Base-by-base conservation (phyloP, 2,329 filamentous ascomycete genomes). In the Volutella citrinella region DNA sequence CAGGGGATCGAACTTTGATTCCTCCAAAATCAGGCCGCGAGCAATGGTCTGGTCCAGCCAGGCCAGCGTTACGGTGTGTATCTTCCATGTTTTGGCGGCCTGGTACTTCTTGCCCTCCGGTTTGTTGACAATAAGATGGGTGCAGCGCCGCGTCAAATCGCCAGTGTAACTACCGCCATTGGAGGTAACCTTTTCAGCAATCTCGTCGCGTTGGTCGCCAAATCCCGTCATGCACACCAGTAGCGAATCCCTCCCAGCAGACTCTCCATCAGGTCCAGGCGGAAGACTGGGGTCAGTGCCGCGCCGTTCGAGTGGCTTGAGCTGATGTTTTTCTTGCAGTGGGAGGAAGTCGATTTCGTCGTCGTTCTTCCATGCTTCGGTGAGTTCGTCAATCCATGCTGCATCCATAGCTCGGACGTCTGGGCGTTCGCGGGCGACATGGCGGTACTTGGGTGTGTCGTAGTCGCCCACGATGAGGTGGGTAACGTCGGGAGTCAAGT, bases 401-500 rank as follows among this genome's bases (percentile, higher is more conserved):
- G 83, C 78, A 26, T 78, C 78, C 66, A 98, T 82, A 30, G 89
- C 82, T 56, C 80, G 81, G 54, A 98, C 82, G 55, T 98, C 93
- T 29, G 84, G 80, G 32, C 93, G 78, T 59, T 91, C 85, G 56
- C 83, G 87, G 34, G 91, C 93, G 54, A 97, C 91, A 70, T 95
- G 95, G 60, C 82, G 84, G 65, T 98, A 98, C 63, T 98, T 98
- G 30, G 85, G 80, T 1, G 91, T 97, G 57, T 91, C 79, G 53
- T 88, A 85, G 52, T 86, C 82, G 59, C 90, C 93, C 42, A 95
- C 87, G 44, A 98, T 77, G 28, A 98, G 80, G 66, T 98, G 93
- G 6, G 93, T 97, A 29, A 95, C 88, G 60, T 96, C 88, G 36
- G 86, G 87, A n/a, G 90, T 97, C 27, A 98, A 78, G 60, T 98